A percentile compares a stretch with the other conserved stretches of the same genome.
Conservation (phyloP, 306 rosid genomes). For the Acacia confusa region DNA sequence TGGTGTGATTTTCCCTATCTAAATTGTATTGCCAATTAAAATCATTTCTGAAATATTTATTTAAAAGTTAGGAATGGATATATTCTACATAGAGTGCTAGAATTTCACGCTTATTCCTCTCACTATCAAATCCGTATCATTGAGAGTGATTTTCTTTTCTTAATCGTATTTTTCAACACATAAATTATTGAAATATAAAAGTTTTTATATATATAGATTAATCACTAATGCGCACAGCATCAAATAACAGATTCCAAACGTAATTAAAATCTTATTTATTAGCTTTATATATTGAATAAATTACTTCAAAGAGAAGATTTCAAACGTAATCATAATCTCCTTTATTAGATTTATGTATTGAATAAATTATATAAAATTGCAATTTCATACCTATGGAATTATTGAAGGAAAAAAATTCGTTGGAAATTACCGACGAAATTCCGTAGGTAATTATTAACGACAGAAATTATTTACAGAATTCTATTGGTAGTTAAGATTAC, state of each 20-base stretch:
- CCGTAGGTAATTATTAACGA: too few species aligned
- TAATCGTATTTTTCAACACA: not conserved
- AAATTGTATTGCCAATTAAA: not conserved
- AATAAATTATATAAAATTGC: too few species aligned
- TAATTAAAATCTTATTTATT: not conserved
- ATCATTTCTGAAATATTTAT: not conserved
- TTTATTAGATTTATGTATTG: not conserved
- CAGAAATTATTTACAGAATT: too few species aligned
- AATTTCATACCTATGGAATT: too few species aligned
- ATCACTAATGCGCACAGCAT: not conserved
- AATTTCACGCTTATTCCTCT: not conserved
- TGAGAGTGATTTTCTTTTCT: not conserved
- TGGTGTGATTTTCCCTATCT: not conserved
- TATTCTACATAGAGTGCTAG: not conserved
- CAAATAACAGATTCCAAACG: not conserved
- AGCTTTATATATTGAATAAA: not conserved
- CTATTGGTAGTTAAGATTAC: too few species aligned
- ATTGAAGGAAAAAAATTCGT: too few species aligned
- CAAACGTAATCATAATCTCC: not conserved
- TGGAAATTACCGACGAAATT: too few species aligned
- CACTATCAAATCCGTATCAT: not conserved
- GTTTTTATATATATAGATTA: not conserved
- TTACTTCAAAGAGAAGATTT: not conserved
- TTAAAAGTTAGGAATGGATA: not conserved
- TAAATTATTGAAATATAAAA: not conserved